Base-by-base conservation (phyloP, 345 rosid species). In the Geranium rotundifolium region DNA sequence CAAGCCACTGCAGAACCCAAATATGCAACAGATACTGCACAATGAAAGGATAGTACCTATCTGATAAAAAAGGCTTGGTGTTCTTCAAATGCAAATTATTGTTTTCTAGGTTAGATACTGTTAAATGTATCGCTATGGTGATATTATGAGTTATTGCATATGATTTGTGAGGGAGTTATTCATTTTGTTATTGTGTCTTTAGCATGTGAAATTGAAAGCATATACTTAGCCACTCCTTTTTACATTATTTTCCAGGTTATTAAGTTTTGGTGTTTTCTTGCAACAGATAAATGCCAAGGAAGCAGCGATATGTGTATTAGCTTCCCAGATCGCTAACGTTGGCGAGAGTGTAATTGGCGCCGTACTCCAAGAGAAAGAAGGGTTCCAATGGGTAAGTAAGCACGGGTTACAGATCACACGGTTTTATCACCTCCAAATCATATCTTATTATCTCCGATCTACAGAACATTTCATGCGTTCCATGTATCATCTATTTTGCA, bases 261-360 rank as follows among this genome's bases (percentile, higher is more conserved):
- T 23, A 23, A 59, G 29, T 49, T 59, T 19, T 20, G 29, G 10
- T 20, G 1, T 61, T 70, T 66, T 61, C 37, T 9, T 20, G 20
- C 39, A 56, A 71, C 86, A 90, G 97, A 82, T 88, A 72, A 73
- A 75, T 73, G 82, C 77, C 58, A 56, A 83, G 58, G 90, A 82
- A 79, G 95, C 84, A 69, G 71, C 81, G 34, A 76, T 88, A 70
- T 93, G 97, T 29, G 84, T 90, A 72, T 69, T 85, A 64, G 95
- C 99, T 68, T 88, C 97, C 65, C 97, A 88, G 75, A 90, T 90
- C 67, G 96, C 96, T 61, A 93, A 93, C 73, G 59, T 88, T 72
- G 96, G 96, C 34, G 97, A 93, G 77, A 93, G 97, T 81, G 68
- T 86, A 65, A 90, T 93, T 54, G 96, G 99, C 68, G 96, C 97